These are phyloP conservation scores for Pistacia integerrima DNA, from an alignment of 345 rosid genomes.

Conservation along the genomic window DNA sequence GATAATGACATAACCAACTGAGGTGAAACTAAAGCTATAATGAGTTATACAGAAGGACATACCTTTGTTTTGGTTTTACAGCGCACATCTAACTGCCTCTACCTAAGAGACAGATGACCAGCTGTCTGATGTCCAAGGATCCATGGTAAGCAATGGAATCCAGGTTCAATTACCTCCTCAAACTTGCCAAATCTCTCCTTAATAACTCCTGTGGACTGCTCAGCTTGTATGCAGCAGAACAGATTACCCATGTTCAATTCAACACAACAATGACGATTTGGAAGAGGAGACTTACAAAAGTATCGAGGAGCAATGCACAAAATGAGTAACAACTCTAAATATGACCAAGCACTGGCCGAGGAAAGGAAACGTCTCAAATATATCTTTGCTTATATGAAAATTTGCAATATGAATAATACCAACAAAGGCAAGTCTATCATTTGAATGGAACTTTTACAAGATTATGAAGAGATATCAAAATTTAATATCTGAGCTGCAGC, in stretches of 20 bases:
- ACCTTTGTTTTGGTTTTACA: slow-evolving; percentile 77
- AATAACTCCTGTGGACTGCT: slow-evolving; percentile 59
- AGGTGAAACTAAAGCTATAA: background rate
- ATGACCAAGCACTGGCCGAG: too few relatives aligned
- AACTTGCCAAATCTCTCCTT: slow-evolving; percentile 62
- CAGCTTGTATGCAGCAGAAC: slow-evolving; percentile 55
- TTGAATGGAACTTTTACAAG: too few relatives aligned
- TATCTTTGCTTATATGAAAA: too few relatives aligned
- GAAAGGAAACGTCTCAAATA: too few relatives aligned
- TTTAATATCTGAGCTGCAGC: too few relatives aligned
- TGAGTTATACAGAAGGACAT: slow-evolving; percentile 11
- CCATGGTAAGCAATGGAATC: slow-evolving; percentile 68
- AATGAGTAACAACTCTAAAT: too few relatives aligned
- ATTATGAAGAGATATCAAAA: too few relatives aligned
- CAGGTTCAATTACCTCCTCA: slow-evolving; percentile 63
- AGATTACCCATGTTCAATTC: slow-evolving; percentile 48
- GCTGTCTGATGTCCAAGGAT: slow-evolving; percentile 53
- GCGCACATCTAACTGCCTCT: slow-evolving; percentile 64
- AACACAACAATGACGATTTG: too few relatives aligned
- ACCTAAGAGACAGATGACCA: slow-evolving; percentile 53
- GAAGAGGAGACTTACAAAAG: too few relatives aligned
- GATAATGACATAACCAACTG: background rate
- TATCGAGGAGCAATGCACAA: too few relatives aligned
- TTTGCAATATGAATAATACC: too few relatives aligned
- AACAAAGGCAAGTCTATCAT: too few relatives aligned